Evolutionary conservation across 2,329 filamentous ascomycete genomes (phyloP), one percentile per base, ranked within the genome.

Genomic region (Raffaelea arxii): DNA sequence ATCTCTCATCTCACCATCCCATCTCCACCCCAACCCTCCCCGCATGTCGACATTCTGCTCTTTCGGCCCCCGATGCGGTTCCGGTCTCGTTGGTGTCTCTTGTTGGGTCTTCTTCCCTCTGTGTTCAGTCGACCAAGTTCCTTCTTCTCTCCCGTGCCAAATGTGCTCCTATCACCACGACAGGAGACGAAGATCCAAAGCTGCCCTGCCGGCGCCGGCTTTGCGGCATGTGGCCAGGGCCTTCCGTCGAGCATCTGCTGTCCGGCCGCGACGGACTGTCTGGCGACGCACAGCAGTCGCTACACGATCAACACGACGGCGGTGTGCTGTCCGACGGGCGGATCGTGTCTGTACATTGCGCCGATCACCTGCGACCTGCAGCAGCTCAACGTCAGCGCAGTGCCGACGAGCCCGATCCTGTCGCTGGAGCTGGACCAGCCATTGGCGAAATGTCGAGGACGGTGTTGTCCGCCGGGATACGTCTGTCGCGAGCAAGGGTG

Each of bases 381-480:
- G 27, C 21, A 41, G 12, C 43, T 49, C 41, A 53, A 56, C 35
- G 53, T 30, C 18, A 48, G 49, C 9, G 37, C 43, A 4, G 36
- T 35, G 11, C 52, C 53, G 3, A 22, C 40, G 2, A 48, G 41
- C 24, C 37, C 40, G 3, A 32, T 54, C 24, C 46, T 50, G 21
- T 48, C 51, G 10, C 52, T 51, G 5, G 46, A 45, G 14, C 46
- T 54, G 16, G 35, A 41, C 12, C 7, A 24, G 2, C 10, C 41
- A 1, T 45, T 55, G 24, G 39, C 47, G 2, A 30, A 25, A 1
- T 56, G 54, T 43, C 48, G 47, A 6, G 19, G 41, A 6, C 21
- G 30, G 18, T 56, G 54, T 39, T 56, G 54, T 32, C 54, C 54
- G 3, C 52, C 54, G 11, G 54, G 54, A 4, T 53, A 51, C 36